Conservation (phyloP, 2,329 filamentous ascomycete species). For the Colletotrichum musae region DNA sequence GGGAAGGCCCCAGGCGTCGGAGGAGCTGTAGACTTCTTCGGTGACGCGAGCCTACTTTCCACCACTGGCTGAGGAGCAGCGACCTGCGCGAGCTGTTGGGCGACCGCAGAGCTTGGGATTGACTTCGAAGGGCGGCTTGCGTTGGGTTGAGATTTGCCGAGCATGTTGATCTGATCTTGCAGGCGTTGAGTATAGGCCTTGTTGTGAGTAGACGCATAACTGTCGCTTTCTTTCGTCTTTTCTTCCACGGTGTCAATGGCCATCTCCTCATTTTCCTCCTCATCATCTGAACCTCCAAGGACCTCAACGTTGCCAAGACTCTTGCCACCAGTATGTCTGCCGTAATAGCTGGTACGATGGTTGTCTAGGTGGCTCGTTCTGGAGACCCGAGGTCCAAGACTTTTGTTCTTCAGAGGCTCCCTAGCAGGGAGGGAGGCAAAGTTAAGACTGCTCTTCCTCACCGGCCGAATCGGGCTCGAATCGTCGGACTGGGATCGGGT, state of each 20-base stretch:
- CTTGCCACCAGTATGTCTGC: conserved; percentile 80
- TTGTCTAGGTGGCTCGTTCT: conserved; percentile 85
- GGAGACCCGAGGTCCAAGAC: conserved; percentile 80
- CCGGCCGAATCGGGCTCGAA: conserved; percentile 81
- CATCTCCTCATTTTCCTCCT: conserved; percentile 67
- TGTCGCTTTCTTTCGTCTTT: conserved; percentile 62
- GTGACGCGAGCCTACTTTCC: conserved; percentile 49
- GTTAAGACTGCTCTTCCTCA: conserved; percentile 93
- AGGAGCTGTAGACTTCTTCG: conserved; percentile 50
- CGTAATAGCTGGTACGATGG: conserved; percentile 80
- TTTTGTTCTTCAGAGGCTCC: conserved; percentile 90
- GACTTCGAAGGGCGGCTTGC: conserved; percentile 64
- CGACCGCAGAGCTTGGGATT: conserved; percentile 54
- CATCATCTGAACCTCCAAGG: conserved; percentile 60
- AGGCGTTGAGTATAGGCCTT: conserved; percentile 95
- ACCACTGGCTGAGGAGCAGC: conserved; percentile 47
- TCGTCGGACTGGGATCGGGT: conserved; percentile 75
- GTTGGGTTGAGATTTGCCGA: conserved; percentile 71
- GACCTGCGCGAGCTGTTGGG: conserved; percentile 48
- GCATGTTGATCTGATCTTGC: conserved; percentile 89
- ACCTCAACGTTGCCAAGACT: conserved; percentile 68
- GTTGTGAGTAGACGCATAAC: conserved; percentile 72
- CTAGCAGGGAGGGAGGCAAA: conserved; percentile 94
- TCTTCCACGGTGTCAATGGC: conserved; percentile 63
- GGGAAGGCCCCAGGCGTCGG: conserved; percentile 73